phyloP scores from a whole-genome alignment of 192 early-diverging fungal species.

The Coemansia sp. region DNA sequence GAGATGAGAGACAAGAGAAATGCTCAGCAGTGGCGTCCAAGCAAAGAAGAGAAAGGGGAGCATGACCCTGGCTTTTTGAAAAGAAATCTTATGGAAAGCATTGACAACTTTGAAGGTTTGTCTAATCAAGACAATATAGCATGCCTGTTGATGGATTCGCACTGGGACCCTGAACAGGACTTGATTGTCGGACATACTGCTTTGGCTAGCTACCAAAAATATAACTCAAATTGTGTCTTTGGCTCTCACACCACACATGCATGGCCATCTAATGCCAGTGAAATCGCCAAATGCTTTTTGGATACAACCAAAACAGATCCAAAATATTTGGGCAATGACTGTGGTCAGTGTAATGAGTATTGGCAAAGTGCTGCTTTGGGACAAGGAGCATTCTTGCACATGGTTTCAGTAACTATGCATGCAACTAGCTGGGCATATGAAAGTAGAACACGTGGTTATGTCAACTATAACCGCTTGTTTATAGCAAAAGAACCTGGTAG shows the following conservation, averaged over 20 bases:
- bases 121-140: slow-evolving; percentile 41
- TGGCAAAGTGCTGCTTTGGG: slow-evolving; percentile 64
- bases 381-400: slow-evolving; percentile 68
- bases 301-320: slow-evolving; percentile 57
- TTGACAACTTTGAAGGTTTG: slow-evolving; percentile 44
- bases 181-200: slow-evolving; percentile 63
- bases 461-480: slow-evolving; percentile 63
- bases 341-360: slow-evolving; percentile 54
- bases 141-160: slow-evolving; percentile 57
- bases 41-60: slow-evolving; percentile 16
- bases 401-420: slow-evolving; percentile 58
- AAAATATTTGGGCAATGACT: slow-evolving; percentile 57
- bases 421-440: slow-evolving; percentile 59
- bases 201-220: slow-evolving; percentile 53
- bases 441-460: slow-evolving; percentile 62
- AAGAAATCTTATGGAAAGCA: slow-evolving; percentile 40
- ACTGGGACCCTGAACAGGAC: slow-evolving; percentile 53
- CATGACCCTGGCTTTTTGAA: slow-evolving; percentile 40
- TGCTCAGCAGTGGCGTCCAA: slow-evolving; percentile 57
- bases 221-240: slow-evolving; percentile 57
- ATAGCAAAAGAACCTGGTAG: slow-evolving; percentile 55
- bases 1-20: slow-evolving; percentile 56
- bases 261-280: slow-evolving; percentile 60
- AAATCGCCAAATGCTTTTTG: slow-evolving; percentile 55
- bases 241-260: slow-evolving; percentile 64